Conservation (phyloP, 192 early-diverging fungal species). For the Backusella parvicylindrica region DNA sequence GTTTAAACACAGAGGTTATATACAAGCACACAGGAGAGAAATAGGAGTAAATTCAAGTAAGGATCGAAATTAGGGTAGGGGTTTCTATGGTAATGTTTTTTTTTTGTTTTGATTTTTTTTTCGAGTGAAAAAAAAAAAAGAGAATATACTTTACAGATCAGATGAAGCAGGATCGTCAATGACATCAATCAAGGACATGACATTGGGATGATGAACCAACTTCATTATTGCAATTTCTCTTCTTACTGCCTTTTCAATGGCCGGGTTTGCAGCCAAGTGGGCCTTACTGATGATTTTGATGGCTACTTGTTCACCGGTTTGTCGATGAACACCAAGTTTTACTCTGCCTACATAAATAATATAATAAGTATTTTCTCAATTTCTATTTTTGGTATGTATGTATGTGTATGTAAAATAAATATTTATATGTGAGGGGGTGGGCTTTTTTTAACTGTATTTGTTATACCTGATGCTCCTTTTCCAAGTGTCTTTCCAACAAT, state of each 20-base stretch:
- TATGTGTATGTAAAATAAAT: neutral
- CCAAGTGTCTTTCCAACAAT: constrained; percentile 47
- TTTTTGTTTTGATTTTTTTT: no score
- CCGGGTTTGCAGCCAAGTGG: constrained; percentile 43
- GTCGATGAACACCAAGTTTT: constrained; percentile 42
- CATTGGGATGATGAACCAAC: constrained; percentile 47
- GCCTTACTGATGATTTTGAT: constrained; percentile 54
- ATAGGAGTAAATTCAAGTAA: neutral
- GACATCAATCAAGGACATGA: constrained; percentile 48
- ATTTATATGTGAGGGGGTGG: neutral
- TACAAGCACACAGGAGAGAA: neutral
- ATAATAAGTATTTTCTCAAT: neutral
- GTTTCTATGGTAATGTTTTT: neutral
- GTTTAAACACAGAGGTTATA: neutral
- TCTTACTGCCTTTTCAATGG: constrained; percentile 45
- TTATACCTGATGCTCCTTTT: constrained; percentile 50
- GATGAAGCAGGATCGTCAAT: constrained; percentile 30
- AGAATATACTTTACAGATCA: constrained; percentile 27
- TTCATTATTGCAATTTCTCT: constrained; percentile 57
- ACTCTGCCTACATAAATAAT: constrained; percentile 38
- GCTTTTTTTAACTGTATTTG: no score
- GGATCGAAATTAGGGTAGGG: neutral
- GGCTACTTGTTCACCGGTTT: constrained; percentile 48
- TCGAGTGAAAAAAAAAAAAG: neutral
- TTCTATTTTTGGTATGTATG: constrained; percentile 1